These are phyloP conservation scores for Podila minutissima DNA, from an alignment of 192 early-diverging fungal genomes.

Conservation along the genomic window DNA sequence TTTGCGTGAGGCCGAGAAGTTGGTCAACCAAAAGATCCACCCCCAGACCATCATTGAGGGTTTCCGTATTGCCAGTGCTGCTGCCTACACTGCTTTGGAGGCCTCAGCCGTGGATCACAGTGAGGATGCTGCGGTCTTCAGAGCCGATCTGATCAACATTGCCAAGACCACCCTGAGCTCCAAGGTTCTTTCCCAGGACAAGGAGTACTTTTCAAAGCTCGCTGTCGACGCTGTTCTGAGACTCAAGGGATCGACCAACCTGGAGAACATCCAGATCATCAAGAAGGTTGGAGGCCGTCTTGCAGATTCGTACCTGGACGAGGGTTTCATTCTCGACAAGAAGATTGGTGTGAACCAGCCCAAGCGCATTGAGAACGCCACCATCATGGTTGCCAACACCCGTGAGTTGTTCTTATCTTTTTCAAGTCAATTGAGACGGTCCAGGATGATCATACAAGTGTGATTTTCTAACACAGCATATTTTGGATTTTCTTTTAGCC, in stretches of 20 bases:
- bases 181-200: slow-evolving; percentile 96
- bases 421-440: neutral
- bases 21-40: slow-evolving; percentile 95
- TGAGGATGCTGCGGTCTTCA: slow-evolving; percentile 74
- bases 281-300: slow-evolving; percentile 98
- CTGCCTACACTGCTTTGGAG: slow-evolving; percentile 88
- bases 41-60: slow-evolving; percentile 98
- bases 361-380: slow-evolving; percentile 94
- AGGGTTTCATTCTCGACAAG: slow-evolving; percentile 99
- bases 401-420: slow-evolving; percentile 59
- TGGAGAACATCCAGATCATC: slow-evolving; percentile 99
- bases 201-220: slow-evolving; percentile 95
- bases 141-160: slow-evolving; percentile 95
- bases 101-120: slow-evolving; percentile 83
- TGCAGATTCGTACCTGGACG: slow-evolving; percentile 94
- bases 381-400: slow-evolving; percentile 98
- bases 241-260: slow-evolving; percentile 95
- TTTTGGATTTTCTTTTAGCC: slow-evolving; percentile 58
- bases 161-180: slow-evolving; percentile 96
- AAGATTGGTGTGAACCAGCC: slow-evolving; percentile 99
- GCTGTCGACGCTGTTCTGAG: slow-evolving; percentile 97
- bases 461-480: neutral
- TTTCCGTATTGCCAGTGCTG: slow-evolving; percentile 87
- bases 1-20: slow-evolving; percentile 90
- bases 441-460: too few species aligned